phyloP scores from a whole-genome alignment of 2,329 filamentous ascomycete species.

The Diplodia sapinea region DNA sequence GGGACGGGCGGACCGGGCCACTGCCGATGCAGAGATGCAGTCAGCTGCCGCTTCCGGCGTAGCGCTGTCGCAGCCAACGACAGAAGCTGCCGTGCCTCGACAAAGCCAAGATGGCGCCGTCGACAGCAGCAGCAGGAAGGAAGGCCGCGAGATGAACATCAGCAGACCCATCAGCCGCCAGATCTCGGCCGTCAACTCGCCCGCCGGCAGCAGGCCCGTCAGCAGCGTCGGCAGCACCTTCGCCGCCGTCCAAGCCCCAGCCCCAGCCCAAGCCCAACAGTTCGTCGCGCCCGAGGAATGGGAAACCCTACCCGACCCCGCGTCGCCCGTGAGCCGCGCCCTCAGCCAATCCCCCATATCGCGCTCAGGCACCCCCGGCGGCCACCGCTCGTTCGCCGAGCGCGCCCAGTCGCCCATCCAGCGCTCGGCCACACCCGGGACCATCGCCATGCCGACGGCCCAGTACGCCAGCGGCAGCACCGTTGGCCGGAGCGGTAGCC shows the following conservation, averaged over 20 bases:
- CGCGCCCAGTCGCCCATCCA: constrained; percentile 16
- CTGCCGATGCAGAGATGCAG: constrained; percentile 2
- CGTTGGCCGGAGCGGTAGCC: background rate
- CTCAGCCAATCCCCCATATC: constrained; percentile 18
- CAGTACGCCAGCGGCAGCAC: background rate
- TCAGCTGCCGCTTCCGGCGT: background rate
- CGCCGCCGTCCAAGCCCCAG: background rate
- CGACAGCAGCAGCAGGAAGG: background rate
- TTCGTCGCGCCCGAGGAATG: constrained; percentile 29
- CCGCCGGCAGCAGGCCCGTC: constrained; percentile 10
- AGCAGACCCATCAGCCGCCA: constrained; percentile 24
- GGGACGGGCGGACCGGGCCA: background rate
- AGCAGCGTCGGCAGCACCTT: constrained; percentile 25
- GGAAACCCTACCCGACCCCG: constrained; percentile 20
- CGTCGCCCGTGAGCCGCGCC: constrained; percentile 16
- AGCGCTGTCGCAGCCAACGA: background rate
- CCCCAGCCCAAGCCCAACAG: background rate
- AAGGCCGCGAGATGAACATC: constrained; percentile 8
- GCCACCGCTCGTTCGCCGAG: constrained; percentile 11
- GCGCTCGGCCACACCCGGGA: constrained; percentile 12
- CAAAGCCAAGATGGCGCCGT: background rate
- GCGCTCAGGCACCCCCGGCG: constrained; percentile 10
- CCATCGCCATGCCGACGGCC: constrained; percentile 6
- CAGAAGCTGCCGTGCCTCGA: background rate
- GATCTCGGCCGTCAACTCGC: constrained; percentile 13